phyloP scores from a whole-genome alignment of 106 monocot genomes.

The Platanthera zijinensis region DNA sequence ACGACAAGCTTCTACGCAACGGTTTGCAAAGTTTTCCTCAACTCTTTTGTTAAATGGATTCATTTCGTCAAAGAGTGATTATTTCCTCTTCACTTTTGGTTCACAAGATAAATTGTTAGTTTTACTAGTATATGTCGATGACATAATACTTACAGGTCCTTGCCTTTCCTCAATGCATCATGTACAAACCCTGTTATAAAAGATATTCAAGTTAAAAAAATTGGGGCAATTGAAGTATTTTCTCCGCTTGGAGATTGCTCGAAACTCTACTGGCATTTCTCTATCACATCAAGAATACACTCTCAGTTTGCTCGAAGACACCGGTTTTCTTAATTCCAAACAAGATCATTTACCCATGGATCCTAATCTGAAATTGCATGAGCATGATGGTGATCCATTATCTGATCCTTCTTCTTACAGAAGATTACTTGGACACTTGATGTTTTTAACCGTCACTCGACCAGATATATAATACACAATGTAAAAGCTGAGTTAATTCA shows the following conservation, averaged over 20 bases:
- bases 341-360: background rate
- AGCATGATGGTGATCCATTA: background rate
- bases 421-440: too few species aligned
- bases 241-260: background rate
- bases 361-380: too few species aligned
- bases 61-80: background rate
- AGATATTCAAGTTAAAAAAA: background rate
- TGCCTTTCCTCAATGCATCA: background rate
- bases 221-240: background rate
- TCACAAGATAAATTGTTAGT: background rate
- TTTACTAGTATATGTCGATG: too few species aligned
- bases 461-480: too few species aligned
- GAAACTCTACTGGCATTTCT: background rate
- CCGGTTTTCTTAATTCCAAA: too few species aligned
- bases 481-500: too few species aligned
- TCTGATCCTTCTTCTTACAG: background rate
- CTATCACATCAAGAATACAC: too few species aligned
- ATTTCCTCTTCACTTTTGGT: background rate
- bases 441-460: too few species aligned
- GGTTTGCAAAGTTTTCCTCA: background rate
- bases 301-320: too few species aligned
- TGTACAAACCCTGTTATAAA: background rate
- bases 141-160: background rate
- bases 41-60: background rate
- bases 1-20: background rate